These are phyloP conservation scores for Fusarium fracticaudum DNA, from an alignment of 2,329 filamentous ascomycete genomes.

Conservation along the genomic window DNA sequence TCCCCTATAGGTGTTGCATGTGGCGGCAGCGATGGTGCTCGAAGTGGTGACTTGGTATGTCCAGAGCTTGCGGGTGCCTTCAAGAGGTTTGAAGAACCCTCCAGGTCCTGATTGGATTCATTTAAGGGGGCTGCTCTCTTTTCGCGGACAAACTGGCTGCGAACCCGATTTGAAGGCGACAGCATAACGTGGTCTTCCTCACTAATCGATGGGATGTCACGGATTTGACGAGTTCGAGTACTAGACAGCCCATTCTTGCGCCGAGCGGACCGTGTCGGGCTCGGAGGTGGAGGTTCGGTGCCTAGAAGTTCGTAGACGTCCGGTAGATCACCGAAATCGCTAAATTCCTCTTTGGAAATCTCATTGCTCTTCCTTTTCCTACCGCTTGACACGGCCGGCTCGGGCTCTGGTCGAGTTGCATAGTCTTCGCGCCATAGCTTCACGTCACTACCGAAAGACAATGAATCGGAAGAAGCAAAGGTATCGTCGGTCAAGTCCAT, in stretches of 20 bases:
- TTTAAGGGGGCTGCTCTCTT: not conserved
- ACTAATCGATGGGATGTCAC: constrained; percentile 28
- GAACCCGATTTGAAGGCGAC: constrained; percentile 43
- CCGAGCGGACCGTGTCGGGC: constrained; percentile 44
- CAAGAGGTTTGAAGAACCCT: constrained; percentile 7
- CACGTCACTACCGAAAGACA: constrained; percentile 50
- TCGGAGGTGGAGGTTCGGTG: constrained; percentile 50
- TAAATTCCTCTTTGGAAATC: constrained; percentile 51
- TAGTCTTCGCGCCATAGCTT: constrained; percentile 57
- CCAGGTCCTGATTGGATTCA: not conserved
- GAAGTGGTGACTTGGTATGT: not conserved
- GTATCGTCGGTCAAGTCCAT: constrained; percentile 55
- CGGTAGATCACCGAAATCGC: constrained; percentile 59
- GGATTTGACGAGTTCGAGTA: constrained; percentile 27
- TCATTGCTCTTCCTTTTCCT: constrained; percentile 65
- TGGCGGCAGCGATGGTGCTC: not conserved
- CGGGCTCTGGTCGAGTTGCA: constrained; percentile 51
- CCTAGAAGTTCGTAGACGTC: constrained; percentile 63
- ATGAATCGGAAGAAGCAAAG: constrained; percentile 47
- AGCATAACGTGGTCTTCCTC: constrained; percentile 33
- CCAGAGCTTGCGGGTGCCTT: constrained; percentile 15
- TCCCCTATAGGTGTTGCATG: constrained; percentile 16
- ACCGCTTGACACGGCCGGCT: constrained; percentile 50
- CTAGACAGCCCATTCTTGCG: constrained; percentile 33
- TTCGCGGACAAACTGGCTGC: constrained; percentile 20